These are phyloP conservation scores for Xylaria sp. DNA, from an alignment of 2,329 filamentous ascomycete genomes.

Conservation along the genomic window DNA sequence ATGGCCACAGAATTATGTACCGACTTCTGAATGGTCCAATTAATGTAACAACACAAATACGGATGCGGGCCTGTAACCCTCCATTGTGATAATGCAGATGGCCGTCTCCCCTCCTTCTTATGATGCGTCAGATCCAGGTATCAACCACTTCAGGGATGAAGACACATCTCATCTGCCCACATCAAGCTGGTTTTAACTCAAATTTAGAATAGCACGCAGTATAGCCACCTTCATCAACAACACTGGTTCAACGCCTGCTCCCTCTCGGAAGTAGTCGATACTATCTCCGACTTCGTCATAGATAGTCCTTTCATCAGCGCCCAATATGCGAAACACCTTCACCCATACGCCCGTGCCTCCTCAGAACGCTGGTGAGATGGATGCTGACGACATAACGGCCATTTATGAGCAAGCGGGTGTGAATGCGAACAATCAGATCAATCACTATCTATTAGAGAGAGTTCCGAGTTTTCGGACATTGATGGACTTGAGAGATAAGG, in stretches of 20 bases:
- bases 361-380: neutral
- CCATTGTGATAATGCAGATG: neutral
- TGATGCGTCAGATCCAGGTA: neutral
- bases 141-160: neutral
- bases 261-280: neutral
- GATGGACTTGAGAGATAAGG: conserved; percentile 15
- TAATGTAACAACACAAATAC: neutral
- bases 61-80: neutral
- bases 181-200: neutral
- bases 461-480: conserved; percentile 14
- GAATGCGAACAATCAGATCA: neutral
- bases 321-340: neutral
- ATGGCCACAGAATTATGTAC: too few relatives aligned
- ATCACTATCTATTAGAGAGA: conserved; percentile 11
- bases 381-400: neutral
- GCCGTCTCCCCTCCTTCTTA: neutral
- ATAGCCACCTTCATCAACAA: neutral
- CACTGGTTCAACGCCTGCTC: neutral
- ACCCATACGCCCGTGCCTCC: neutral
- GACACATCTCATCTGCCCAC: neutral
- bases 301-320: neutral
- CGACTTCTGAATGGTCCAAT: neutral
- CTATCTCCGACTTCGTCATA: neutral
- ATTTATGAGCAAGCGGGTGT: neutral
- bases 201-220: neutral